These are phyloP conservation scores for Oryza meyeriana DNA, from an alignment of 176 grass and related monocot genomes.

Conservation along the genomic window DNA sequence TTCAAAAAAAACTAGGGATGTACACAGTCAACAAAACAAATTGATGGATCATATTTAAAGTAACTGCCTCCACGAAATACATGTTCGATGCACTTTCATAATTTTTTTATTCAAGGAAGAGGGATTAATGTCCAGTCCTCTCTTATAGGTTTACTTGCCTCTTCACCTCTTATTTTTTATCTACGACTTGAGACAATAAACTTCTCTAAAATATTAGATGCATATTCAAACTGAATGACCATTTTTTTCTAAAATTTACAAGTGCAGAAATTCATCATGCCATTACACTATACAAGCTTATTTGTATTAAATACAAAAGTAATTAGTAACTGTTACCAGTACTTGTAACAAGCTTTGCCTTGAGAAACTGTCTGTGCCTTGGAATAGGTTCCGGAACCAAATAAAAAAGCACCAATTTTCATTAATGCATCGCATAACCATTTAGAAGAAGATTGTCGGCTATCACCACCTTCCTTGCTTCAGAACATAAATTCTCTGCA, in stretches of 20 bases:
- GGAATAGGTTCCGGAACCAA: background rate
- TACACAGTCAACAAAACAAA: background rate
- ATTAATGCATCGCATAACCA: slow-evolving; percentile 67
- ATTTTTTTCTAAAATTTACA: background rate
- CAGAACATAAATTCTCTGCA: slow-evolving; percentile 58
- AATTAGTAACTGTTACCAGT: background rate
- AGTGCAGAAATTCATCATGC: background rate
- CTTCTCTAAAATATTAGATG: background rate
- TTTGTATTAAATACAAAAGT: background rate
- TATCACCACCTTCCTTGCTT: slow-evolving; percentile 72
- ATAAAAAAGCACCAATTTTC: slow-evolving; percentile 18
- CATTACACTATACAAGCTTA: background rate
- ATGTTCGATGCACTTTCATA: background rate
- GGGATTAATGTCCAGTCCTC: background rate
- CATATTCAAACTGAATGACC: background rate
- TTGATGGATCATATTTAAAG: background rate
- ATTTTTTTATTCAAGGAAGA: background rate
- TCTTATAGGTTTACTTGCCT: slow-evolving; percentile 2
- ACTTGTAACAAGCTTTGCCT: slow-evolving; percentile 27
- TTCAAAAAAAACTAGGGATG: background rate
- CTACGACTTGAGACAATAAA: background rate
- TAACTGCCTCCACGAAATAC: background rate
- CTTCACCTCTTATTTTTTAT: background rate
- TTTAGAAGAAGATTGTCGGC: slow-evolving; percentile 62
- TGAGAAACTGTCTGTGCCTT: slow-evolving; percentile 6